A percentile compares a stretch with the other conserved stretches of the same genome.
Evolutionary conservation across 352 stramenopile species (phyloP).

Genomic region (Phytophthora sp.): DNA sequence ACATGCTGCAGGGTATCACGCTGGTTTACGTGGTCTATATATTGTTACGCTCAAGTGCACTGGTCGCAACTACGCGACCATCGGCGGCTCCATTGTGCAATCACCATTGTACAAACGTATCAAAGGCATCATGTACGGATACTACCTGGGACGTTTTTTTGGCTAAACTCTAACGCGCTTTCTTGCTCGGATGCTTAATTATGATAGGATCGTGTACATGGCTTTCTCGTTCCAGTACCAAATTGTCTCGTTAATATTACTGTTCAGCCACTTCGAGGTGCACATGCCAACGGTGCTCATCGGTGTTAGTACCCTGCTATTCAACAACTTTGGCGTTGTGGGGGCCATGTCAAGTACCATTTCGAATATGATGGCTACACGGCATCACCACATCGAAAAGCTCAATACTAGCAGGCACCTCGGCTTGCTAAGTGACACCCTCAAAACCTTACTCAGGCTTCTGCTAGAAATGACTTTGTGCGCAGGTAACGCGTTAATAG

Average conservation of each 20-base stretch:
- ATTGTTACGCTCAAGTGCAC: slow-evolving; percentile 48
- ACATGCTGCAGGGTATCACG: slow-evolving; percentile 48
- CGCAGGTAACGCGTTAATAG: no score
- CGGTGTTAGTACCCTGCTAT: slow-evolving; percentile 47
- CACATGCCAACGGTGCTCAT: slow-evolving; percentile 38
- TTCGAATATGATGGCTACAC: no score
- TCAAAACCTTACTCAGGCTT: no score
- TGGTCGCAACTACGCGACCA: slow-evolving; percentile 57
- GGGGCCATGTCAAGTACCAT: no score
- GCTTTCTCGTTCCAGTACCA: slow-evolving; percentile 57
- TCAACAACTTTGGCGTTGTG: slow-evolving; percentile 54
- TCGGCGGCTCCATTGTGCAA: slow-evolving; percentile 46
- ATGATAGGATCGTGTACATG: slow-evolving; percentile 46
- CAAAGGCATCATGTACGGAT: slow-evolving; percentile 62
- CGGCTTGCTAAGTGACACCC: no score
- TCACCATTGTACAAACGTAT: slow-evolving; percentile 67
- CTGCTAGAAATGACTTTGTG: no score
- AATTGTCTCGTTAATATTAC: slow-evolving; percentile 47
- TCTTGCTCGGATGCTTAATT: not conserved
- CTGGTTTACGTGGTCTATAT: slow-evolving; percentile 47
- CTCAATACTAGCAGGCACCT: no score
- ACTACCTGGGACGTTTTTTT: not conserved
- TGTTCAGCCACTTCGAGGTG: slow-evolving; percentile 43
- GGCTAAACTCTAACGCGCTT: not conserved
- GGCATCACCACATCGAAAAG: no score